Percentiles rank a stretch among this genome's conserved stretches.
Conservation (phyloP, 768 basidiomycete species). For the Podaxis sp. region DNA sequence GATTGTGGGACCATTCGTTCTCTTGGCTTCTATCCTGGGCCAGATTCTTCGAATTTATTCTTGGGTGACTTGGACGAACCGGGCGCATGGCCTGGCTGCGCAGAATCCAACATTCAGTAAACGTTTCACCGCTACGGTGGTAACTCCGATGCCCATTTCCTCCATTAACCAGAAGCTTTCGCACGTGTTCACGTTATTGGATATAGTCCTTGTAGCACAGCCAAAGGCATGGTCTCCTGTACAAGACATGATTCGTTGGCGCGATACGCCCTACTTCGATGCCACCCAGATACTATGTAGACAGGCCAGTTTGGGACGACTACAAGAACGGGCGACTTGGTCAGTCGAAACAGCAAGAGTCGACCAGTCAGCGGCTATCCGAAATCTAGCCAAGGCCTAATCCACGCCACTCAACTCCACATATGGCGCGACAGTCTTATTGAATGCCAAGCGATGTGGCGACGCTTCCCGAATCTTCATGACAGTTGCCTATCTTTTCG, state of each 20-base stretch:
- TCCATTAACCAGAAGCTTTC: too few species aligned
- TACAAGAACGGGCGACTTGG: not conserved
- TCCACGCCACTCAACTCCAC: not conserved
- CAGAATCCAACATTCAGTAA: not conserved
- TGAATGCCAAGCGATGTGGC: not conserved
- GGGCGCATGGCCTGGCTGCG: too few species aligned
- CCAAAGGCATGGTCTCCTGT: not conserved
- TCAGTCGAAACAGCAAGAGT: not conserved
- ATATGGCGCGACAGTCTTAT: not conserved
- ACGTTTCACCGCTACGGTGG: not conserved
- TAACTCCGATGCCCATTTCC: not conserved
- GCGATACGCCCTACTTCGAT: not conserved
- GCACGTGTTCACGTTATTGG: not conserved
- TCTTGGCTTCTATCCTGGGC: not conserved
- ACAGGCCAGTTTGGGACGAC: not conserved
- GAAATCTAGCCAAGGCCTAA: not conserved
- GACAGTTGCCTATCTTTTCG: not conserved
- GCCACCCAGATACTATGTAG: not conserved
- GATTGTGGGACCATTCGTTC: not conserved
- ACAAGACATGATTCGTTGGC: not conserved
- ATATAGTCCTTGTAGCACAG: not conserved
- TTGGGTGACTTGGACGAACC: not conserved
- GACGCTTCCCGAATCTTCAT: not conserved
- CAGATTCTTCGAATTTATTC: not conserved
- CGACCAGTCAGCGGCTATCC: not conserved